Base-by-base conservation (phyloP, 2,329 filamentous ascomycete genomes). In the Zymoseptoria ardabiliae region DNA sequence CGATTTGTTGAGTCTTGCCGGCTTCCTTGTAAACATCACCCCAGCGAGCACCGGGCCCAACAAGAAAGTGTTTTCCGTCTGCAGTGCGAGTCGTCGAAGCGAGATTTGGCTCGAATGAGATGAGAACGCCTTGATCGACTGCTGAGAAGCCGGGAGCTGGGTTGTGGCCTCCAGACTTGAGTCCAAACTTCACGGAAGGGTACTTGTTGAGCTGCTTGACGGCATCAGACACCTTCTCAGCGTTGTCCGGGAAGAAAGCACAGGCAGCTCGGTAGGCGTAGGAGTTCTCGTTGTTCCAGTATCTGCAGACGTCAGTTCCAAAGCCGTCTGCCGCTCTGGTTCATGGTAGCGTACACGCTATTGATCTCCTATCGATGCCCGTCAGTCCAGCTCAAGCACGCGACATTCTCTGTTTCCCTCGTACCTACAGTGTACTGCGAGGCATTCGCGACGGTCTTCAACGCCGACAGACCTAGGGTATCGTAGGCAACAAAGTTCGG, bases 221-320 rank as follows among this genome's bases (percentile, higher is more conserved):
- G n/a, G 82, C 76, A 9, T 75, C 74, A 0, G 81, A 75, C 45
- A 85, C 81, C 65, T 85, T 80, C 17, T 77, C 70, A 0, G 77
- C 73, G 35, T 75, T 81, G 11, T 73, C 73, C 2, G 81, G 81
- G 50, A 75, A 74, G 53, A 81, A 72, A 11, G 63, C 61, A 57
- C 65, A 67, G 13, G 64, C 64, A 8, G 64, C 60, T 54, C 61
- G 62, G 51, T 59, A 61, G 20, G 59, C 57, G 53, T 63, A 62
- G 2, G 62, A 65, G 52, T 67, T 66, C 23, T 62, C 54, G 13
- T 63, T 63, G 56, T 67, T 66, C 65, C 65, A 67, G 59, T 67
- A 67, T 2, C 35, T 45, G 28, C 2, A 30, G 28, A 30, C 11
- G 28, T 30, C 28, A 30, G 28, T 30, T 30, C 28, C 6, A 30